Percentiles rank a stretch among this genome's conserved stretches.
These are phyloP conservation scores for Micractinium conductrix DNA, from an alignment of 139 green algal genomes.

Conservation along the genomic window DNA sequence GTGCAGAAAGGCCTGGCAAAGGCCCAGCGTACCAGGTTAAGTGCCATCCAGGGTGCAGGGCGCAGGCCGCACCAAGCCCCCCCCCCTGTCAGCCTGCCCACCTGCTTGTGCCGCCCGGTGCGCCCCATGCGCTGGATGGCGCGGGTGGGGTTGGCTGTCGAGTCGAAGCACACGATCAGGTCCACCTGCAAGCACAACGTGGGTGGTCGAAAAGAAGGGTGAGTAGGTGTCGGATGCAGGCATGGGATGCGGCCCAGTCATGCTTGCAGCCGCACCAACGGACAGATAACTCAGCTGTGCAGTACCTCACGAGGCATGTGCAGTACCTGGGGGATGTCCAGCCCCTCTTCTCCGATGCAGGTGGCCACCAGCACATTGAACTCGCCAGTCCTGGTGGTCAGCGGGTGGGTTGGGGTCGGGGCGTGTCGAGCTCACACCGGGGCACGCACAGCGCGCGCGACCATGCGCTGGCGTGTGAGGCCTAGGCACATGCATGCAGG, in stretches of 20 bases:
- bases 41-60: no score
- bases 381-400: neutral
- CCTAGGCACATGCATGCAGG: no score
- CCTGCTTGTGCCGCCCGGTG: slow-evolving; percentile 86
- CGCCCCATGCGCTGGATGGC: slow-evolving; percentile 91
- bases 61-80: no score
- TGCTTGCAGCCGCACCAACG: neutral
- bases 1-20: no score
- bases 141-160: slow-evolving; percentile 73
- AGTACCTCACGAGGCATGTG: neutral
- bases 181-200: slow-evolving; percentile 72
- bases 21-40: no score
- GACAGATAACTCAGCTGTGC: neutral
- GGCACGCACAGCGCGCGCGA: no score
- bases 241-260: no score
- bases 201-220: neutral
- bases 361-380: slow-evolving; percentile 93
- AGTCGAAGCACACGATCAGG: slow-evolving; percentile 95
- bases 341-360: slow-evolving; percentile 95
- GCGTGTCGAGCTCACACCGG: no score
- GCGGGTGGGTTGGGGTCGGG: no score
- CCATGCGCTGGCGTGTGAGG: no score
- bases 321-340: slow-evolving; percentile 91
- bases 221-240: neutral
- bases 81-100: no score